phyloP scores from a whole-genome alignment of 176 grass and related monocot genomes.

The Bolboschoenus planiculmis region DNA sequence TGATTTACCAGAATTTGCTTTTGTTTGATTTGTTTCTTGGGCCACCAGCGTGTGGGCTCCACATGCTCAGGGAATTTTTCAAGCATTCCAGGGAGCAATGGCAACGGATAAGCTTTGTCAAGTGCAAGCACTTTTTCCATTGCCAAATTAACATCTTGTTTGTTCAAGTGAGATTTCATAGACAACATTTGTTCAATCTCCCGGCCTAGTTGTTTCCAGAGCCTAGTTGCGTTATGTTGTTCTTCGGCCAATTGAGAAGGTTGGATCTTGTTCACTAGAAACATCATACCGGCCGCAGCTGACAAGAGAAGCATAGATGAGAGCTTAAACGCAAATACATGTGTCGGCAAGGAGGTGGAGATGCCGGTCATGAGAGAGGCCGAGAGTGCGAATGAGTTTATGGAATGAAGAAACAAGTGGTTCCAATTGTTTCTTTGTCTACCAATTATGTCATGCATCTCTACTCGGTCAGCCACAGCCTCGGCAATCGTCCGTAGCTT shows the following conservation, averaged over 20 bases:
- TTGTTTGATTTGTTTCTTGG: not conserved
- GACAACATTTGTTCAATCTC: not conserved
- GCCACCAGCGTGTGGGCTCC: slow-evolving; percentile 35
- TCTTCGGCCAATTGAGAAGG: slow-evolving; percentile 33
- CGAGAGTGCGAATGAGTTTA: slow-evolving; percentile 22
- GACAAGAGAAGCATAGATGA: slow-evolving; percentile 29
- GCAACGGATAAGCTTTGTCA: slow-evolving; percentile 32
- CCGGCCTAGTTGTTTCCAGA: slow-evolving; percentile 27
- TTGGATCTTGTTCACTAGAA: slow-evolving; percentile 30
- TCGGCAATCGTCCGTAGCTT: slow-evolving; percentile 1
- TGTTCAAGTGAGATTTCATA: not conserved
- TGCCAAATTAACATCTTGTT: slow-evolving; percentile 3
- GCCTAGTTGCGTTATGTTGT: slow-evolving; percentile 22
- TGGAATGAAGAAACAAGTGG: slow-evolving; percentile 25
- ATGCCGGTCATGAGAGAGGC: slow-evolving; percentile 27
- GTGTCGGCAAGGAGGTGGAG: not conserved
- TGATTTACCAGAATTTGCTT: not conserved
- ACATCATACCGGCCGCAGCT: slow-evolving; percentile 14
- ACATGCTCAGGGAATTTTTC: slow-evolving; percentile 31
- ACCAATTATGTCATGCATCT: slow-evolving; percentile 40
- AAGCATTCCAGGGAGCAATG: slow-evolving; percentile 29
- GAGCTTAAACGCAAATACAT: slow-evolving; percentile 15
- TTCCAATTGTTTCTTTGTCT: slow-evolving; percentile 34
- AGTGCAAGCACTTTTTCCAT: slow-evolving; percentile 27
- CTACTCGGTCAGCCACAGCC: slow-evolving; percentile 15